These are phyloP conservation scores for Tetrapisispora phaffii DNA, from an alignment of 805 yeast genomes.

Conservation along the genomic window DNA sequence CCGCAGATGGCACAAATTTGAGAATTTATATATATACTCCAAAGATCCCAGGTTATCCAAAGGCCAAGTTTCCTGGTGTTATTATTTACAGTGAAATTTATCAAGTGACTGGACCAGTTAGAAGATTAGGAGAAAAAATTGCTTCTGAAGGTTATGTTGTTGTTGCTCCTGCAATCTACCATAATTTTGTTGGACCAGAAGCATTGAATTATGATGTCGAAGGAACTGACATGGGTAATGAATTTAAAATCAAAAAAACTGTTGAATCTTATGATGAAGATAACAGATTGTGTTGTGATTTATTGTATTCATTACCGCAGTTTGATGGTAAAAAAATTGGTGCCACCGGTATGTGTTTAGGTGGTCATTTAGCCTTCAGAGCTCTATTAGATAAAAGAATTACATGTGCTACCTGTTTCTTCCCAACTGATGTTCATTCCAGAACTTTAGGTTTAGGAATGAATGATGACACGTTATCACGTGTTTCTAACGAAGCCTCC, in stretches of 20 bases:
- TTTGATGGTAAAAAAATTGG: conserved; percentile 62
- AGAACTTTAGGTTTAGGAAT: conserved; percentile 54
- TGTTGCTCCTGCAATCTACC: conserved; percentile 73
- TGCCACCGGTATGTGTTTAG: conserved; percentile 81
- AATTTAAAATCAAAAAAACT: conserved; percentile 56
- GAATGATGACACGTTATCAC: conserved; percentile 54
- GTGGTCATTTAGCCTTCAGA: conserved; percentile 73
- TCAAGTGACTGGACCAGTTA: conserved; percentile 76
- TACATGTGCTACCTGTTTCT: conserved; percentile 61
- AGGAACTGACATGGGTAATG: conserved; percentile 70
- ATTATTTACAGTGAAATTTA: conserved; percentile 71
- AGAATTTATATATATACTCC: conserved; percentile 62
- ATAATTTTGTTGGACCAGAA: conserved; percentile 56
- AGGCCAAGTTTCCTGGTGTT: conserved; percentile 73
- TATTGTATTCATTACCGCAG: conserved; percentile 45
- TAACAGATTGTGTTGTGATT: conserved; percentile 51
- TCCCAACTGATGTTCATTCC: conserved; percentile 71
- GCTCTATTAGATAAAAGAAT: conserved; percentile 52
- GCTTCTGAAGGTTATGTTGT: conserved; percentile 74
- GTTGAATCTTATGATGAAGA: conserved; percentile 70
- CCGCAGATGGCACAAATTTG: conserved; percentile 58
- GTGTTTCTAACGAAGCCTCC: conserved; percentile 42
- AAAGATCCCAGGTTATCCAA: conserved; percentile 59
- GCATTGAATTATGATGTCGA: conserved; percentile 58
- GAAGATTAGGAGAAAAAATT: conserved; percentile 65